Evolutionary conservation across 768 basidiomycete genomes (phyloP), one percentile per base, ranked within the genome.

Genomic region (Coprinopsis strossmayeri): DNA sequence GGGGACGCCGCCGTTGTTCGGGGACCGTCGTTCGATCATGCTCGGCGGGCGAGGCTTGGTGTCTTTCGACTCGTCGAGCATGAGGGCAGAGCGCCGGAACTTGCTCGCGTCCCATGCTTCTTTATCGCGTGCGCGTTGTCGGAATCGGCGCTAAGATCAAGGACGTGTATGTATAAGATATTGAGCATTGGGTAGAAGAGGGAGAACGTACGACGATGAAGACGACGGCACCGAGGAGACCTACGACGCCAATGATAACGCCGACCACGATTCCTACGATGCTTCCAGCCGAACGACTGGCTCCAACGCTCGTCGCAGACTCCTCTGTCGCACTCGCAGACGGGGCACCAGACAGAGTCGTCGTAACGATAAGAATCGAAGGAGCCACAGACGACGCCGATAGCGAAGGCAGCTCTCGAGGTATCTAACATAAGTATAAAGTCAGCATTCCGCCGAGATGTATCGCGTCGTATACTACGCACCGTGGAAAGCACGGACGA

Each of bases 21-120:
- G 12, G 5, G 20, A 51, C 13, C 45, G 42, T 27, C 49, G 41
- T 26, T 52, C 51, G 5, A 55, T 48, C 51, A 50, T 53, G 32
- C 48, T 55, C 12, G 50, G 50, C 12, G 51, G 55, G 11, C 53
- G 46, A 12, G 51, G 53, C 3, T 5, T 37, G 23, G 3, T 30
- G 24, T 42, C 5, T n/a, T 9, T 17, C 43, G 7, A 5, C 3
- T 54, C 55, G 17, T 56, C 48, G 2, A 56, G 38, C 34, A 51
- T 38, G 30, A 53, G 17, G 2, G 56, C 55, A 12, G 55, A 55
- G 21, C 43, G 48, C 21, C 55, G 51, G 52, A 55, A 55, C 41
- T 52, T 49, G 46, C 30, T 24, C 2, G 55, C 46, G 20, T 48
- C 30, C 39, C 52, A 55, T 4, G 37, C 49, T 11, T 55, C 52